Percentiles rank a stretch among this genome's conserved stretches.
These are phyloP conservation scores for Aspergillus sp. DNA, from an alignment of 2,329 filamentous ascomycete genomes.

Conservation along the genomic window DNA sequence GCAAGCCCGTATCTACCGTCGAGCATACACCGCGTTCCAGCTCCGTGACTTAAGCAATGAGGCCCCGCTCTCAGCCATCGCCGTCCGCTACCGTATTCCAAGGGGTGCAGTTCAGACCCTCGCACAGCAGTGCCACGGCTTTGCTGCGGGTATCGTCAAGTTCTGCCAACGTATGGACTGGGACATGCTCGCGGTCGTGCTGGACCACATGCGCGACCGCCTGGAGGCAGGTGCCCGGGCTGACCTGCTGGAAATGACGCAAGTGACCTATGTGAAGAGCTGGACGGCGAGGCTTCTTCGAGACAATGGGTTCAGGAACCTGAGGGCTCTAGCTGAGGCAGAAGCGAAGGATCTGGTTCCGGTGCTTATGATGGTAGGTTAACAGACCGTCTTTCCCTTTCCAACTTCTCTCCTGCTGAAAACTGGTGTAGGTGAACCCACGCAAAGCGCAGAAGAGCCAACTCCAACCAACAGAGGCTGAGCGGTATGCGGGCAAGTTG, in stretches of 20 bases:
- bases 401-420: neutral
- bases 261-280: conserved; percentile 67
- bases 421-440: conserved; percentile 50
- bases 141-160: conserved; percentile 69
- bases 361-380: conserved; percentile 58
- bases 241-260: conserved; percentile 60
- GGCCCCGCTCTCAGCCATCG: conserved; percentile 59
- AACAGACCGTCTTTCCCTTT: too few relatives aligned
- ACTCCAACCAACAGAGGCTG: conserved; percentile 47
- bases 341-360: conserved; percentile 59
- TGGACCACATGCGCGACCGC: conserved; percentile 68
- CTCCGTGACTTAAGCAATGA: conserved; percentile 73
- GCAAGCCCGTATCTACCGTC: conserved; percentile 54
- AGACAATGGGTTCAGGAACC: conserved; percentile 64
- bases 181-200: conserved; percentile 60
- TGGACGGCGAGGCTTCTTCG: conserved; percentile 65
- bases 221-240: conserved; percentile 62
- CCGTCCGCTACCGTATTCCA: conserved; percentile 60
- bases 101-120: conserved; percentile 63
- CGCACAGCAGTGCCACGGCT: conserved; percentile 66
- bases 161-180: conserved; percentile 71
- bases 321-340: conserved; percentile 60
- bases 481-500: conserved; percentile 55
- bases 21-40: conserved; percentile 67
- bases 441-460: conserved; percentile 46